Evolutionary conservation across 2,329 filamentous ascomycete genomes (phyloP).

Genomic region (Calonectria ilicicola): DNA sequence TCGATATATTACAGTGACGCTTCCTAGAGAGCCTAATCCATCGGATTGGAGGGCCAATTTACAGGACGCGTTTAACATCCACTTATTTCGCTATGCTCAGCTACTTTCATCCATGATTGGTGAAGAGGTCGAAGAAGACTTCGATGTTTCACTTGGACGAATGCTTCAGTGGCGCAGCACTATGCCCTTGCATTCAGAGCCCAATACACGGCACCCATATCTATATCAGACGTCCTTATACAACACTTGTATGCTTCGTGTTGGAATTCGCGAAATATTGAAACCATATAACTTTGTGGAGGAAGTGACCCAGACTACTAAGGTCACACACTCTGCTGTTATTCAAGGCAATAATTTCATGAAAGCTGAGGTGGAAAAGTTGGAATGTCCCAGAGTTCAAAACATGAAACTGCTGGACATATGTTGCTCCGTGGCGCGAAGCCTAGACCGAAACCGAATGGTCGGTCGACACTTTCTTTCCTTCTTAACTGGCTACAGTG

Average conservation of each 20-base stretch:
- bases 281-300: background rate
- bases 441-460: background rate
- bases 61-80: background rate
- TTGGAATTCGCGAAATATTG: background rate
- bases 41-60: background rate
- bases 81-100: background rate
- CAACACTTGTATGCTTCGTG: background rate
- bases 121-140: background rate
- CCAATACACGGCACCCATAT: background rate
- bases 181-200: background rate
- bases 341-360: too few species aligned
- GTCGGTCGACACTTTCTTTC: background rate
- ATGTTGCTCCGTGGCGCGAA: background rate
- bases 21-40: background rate
- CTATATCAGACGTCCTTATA: background rate
- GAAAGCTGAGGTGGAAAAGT: too few species aligned
- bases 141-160: background rate
- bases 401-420: background rate
- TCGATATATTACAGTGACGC: background rate
- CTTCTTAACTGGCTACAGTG: background rate
- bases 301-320: too few species aligned
- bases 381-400: background rate
- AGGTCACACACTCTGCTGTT: too few species aligned
- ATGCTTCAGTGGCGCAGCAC: background rate
- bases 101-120: background rate